Percentiles rank a stretch among this genome's conserved stretches.
Conservation (phyloP, 108 stramenopile genomes). For the Fragilariopsis cylindrus region DNA sequence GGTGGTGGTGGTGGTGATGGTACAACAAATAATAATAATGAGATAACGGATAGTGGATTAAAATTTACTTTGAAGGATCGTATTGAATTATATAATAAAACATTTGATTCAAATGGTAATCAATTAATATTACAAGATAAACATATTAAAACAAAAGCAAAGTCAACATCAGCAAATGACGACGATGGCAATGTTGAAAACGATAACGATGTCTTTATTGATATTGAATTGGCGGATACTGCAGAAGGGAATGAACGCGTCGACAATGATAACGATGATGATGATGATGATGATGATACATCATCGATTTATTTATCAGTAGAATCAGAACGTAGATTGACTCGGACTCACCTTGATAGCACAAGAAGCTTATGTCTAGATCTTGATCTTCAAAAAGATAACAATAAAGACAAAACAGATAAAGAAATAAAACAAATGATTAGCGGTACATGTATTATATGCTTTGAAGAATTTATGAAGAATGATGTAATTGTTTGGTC, state of each 20-base stretch:
- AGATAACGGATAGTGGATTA: too few species aligned
- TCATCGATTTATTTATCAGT: not conserved
- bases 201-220: not conserved
- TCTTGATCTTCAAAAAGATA: too few species aligned
- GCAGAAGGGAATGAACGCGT: not conserved
- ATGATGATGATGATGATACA: not conserved
- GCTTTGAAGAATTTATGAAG: not conserved
- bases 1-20: too few species aligned
- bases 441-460: conserved; percentile 2
- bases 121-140: not conserved
- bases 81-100: not conserved
- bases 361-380: too few species aligned
- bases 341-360: too few species aligned
- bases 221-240: not conserved
- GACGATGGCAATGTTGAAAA: not conserved
- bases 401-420: too few species aligned
- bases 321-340: not conserved
- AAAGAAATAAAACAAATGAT: not conserved
- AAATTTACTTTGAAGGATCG: not conserved
- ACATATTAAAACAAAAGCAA: not conserved
- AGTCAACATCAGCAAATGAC: not conserved
- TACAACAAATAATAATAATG: too few species aligned
- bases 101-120: not conserved
- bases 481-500: conserved; percentile 6
- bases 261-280: too few species aligned